phyloP scores from a whole-genome alignment of 306 rosid genomes.

The Pueraria montana region DNA sequence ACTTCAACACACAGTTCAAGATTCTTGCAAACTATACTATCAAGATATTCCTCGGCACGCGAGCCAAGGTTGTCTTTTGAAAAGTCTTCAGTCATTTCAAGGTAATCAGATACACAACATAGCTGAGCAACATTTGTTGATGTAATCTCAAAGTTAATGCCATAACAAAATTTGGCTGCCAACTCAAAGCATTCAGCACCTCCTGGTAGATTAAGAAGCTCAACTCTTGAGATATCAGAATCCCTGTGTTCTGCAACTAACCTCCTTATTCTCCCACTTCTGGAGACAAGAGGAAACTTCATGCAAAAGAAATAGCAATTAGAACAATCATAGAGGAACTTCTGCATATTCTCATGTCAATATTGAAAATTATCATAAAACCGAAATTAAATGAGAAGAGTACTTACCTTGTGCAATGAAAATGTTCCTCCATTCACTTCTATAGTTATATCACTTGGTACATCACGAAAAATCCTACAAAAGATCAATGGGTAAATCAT shows the following conservation, averaged over 20 bases:
- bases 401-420: conserved; percentile 84
- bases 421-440: conserved; percentile 85
- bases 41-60: conserved; percentile 84
- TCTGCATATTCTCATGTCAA: conserved; percentile 3
- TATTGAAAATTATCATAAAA: conserved; percentile 31
- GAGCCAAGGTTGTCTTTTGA: conserved; percentile 90
- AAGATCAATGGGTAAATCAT: conserved; percentile 45
- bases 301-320: conserved; percentile 43
- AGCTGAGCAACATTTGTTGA: conserved; percentile 88
- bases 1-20: conserved; percentile 97
- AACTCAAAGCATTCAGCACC: conserved; percentile 90
- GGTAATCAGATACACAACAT: conserved; percentile 89
- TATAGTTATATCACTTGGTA: conserved; percentile 92
- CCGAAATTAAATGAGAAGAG: conserved; percentile 15
- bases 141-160: conserved; percentile 93
- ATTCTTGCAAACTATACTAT: conserved; percentile 82
- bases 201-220: conserved; percentile 93
- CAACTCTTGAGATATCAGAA: conserved; percentile 90
- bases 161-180: conserved; percentile 97
- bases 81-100: conserved; percentile 95
- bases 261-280: conserved; percentile 93
- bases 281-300: conserved; percentile 98
- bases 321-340: conserved; percentile 35
- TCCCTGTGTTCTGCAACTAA: conserved; percentile 95
- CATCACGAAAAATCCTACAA: conserved; percentile 97